Percentiles rank a stretch among this genome's conserved stretches.
These are phyloP conservation scores for Oryza meyeriana DNA, from an alignment of 176 grass and related monocot genomes.

Conservation along the genomic window DNA sequence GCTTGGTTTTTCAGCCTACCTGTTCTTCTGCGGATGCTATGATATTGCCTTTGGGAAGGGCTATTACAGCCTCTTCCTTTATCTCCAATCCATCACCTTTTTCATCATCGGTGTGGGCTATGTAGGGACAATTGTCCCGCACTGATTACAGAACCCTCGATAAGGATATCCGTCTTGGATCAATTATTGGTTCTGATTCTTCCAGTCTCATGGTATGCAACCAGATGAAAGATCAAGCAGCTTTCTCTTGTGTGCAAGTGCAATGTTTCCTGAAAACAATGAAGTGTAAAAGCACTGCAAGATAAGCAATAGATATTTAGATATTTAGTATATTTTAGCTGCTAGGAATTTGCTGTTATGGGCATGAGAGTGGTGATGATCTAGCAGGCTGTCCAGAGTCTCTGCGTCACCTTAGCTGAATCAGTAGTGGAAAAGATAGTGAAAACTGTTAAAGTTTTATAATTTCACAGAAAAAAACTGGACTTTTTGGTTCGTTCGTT, in stretches of 20 bases:
- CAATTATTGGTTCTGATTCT: not conserved
- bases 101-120: constrained; percentile 62
- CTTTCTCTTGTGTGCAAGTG: constrained; percentile 18
- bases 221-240: constrained; percentile 23
- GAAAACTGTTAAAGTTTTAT: not conserved
- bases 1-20: constrained; percentile 55
- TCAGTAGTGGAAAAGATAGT: not conserved
- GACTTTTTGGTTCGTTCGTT: not conserved
- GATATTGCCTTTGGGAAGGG: constrained; percentile 53
- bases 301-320: constrained; percentile 23
- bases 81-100: constrained; percentile 72
- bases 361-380: constrained; percentile 17
- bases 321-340: constrained; percentile 22
- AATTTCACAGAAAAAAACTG: constrained; percentile 1
- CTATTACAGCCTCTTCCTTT: constrained; percentile 64
- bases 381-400: constrained; percentile 10
- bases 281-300: constrained; percentile 13
- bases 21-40: constrained; percentile 75
- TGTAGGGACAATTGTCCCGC: constrained; percentile 54
- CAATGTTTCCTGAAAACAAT: not conserved
- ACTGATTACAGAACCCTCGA: constrained; percentile 16
- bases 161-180: not conserved
- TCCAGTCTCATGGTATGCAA: not conserved
- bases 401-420: not conserved
- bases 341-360: constrained; percentile 27